Conservation (phyloP, 164 flowering plant species). For the Umbellularia californica region DNA sequence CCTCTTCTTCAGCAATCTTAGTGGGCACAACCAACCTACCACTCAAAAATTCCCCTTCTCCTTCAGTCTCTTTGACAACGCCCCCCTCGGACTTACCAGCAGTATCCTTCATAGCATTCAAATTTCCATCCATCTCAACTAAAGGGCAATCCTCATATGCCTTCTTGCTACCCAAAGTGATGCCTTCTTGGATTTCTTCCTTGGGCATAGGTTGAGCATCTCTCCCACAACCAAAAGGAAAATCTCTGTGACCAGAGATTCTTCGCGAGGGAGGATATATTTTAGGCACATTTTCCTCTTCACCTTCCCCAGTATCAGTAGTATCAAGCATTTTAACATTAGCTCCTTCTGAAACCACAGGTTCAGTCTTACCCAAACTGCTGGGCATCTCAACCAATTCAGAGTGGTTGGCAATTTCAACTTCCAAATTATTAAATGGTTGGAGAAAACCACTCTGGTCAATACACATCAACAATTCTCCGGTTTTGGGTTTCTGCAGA, state of each 20-base stretch:
- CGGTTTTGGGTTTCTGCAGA: background rate
- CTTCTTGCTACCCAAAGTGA: background rate
- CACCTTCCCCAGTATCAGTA: background rate
- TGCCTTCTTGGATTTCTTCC: slow-evolving; percentile 18
- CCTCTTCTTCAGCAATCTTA: slow-evolving; percentile 42
- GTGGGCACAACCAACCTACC: slow-evolving; percentile 36
- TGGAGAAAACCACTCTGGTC: background rate
- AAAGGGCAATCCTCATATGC: background rate
- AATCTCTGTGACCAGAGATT: slow-evolving; percentile 29
- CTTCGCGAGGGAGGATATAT: slow-evolving; percentile 43
- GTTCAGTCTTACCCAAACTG: background rate
- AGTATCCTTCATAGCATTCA: background rate
- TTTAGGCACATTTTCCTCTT: slow-evolving; percentile 4
- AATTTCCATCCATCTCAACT: slow-evolving; percentile 4
- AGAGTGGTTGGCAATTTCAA: background rate
- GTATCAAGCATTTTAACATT: background rate
- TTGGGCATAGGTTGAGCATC: slow-evolving; percentile 25
- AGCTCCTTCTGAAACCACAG: background rate
- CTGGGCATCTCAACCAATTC: background rate
- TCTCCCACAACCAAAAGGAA: slow-evolving; percentile 32
- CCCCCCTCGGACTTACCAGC: background rate
- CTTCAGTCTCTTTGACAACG: background rate
- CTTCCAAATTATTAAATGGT: background rate
- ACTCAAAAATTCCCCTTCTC: background rate
- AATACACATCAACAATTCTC: background rate